Base-by-base conservation (phyloP, 495 filamentous ascomycete genomes). In the Cetradonia linearis region DNA sequence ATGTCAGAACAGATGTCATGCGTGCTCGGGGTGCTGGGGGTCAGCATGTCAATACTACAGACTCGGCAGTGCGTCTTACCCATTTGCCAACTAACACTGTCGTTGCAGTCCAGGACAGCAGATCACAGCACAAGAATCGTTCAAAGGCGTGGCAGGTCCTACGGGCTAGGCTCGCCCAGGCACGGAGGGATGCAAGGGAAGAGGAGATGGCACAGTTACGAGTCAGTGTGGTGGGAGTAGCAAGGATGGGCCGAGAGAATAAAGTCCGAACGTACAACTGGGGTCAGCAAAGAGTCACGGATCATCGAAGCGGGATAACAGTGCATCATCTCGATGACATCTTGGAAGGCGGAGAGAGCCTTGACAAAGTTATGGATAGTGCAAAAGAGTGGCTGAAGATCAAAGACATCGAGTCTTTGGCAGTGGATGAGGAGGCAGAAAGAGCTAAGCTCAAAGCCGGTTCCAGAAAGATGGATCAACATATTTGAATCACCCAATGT, bases 31-130 rank as follows among this genome's bases (percentile, higher is more conserved):
- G 93, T 33, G 91, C 93, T 2, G 93, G 93, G 20, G 93, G 93
- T 7, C 93, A 98, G 74, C 94, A 97, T 70, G 93, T 98, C 69
- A 98, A 98, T 72, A 96, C 88, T 63, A 98, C 93, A 2, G 94
- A 97, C 71, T 95, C 90, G 37, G 93, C 93, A 20, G 88, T 98
- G 62, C 85, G 93, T 20, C 76, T 98, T 58, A 96, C 91, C 13
- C 94, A 98, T 79, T 77, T 89, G 14, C 94, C 93, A 11, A 96
- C 91, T 0, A 84, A 83, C 38, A 89, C 82, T 9, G 81, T 87
- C 30, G 91, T 96, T 13, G 84, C 83, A 47, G 95, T 96, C 76
- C 93, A 98, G 69, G 93, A 97, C 69, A 84, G 82, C 37, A 79
- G 93, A 61, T 94, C 88, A n/a, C 93, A 98, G 72, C 83, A 86